Percentiles rank a stretch among this genome's conserved stretches.
phyloP scores from a whole-genome alignment of 2,329 filamentous ascomycete genomes.

The Cadophora malorum region DNA sequence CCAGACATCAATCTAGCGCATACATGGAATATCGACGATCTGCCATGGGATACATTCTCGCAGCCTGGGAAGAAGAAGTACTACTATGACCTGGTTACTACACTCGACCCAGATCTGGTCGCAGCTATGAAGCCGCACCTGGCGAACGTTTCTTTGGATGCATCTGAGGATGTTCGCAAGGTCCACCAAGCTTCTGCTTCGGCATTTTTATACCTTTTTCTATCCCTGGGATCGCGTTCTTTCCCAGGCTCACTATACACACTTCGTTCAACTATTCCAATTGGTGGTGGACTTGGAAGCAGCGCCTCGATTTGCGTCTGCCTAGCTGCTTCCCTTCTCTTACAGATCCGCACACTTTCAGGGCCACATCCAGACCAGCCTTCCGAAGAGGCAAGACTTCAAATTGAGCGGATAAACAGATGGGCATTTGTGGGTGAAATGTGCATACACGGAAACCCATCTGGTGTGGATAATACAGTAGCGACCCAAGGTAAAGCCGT shows the following conservation, averaged over 20 bases:
- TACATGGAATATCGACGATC: conserved; percentile 90
- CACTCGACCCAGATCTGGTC: conserved; percentile 82
- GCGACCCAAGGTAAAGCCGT: conserved; percentile 93
- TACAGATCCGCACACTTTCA: conserved; percentile 86
- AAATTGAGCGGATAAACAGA: conserved; percentile 93
- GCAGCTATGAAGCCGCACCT: conserved; percentile 83
- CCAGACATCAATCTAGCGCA: conserved; percentile 89
- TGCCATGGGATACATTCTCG: conserved; percentile 87
- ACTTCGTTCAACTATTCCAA: conserved; percentile 90
- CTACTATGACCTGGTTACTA: conserved; percentile 89
- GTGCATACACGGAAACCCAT: conserved; percentile 97
- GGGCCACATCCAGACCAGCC: conserved; percentile 94
- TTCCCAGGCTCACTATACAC: conserved; percentile 88
- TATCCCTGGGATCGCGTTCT: conserved; percentile 80
- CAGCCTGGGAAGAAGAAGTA: conserved; percentile 87
- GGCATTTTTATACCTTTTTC: conserved; percentile 90
- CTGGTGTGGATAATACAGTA: conserved; percentile 96
- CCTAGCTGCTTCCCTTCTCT: conserved; percentile 79
- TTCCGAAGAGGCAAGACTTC: conserved; percentile 81
- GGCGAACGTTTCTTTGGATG: conserved; percentile 68
- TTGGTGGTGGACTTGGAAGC: conserved; percentile 88
- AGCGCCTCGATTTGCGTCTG: conserved; percentile 96
- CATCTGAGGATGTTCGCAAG: conserved; percentile 76
- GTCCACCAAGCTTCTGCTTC: conserved; percentile 83
- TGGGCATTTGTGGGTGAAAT: conserved; percentile 98